phyloP scores from a whole-genome alignment of 495 filamentous ascomycete genomes.

The Xylaria palmicola region DNA sequence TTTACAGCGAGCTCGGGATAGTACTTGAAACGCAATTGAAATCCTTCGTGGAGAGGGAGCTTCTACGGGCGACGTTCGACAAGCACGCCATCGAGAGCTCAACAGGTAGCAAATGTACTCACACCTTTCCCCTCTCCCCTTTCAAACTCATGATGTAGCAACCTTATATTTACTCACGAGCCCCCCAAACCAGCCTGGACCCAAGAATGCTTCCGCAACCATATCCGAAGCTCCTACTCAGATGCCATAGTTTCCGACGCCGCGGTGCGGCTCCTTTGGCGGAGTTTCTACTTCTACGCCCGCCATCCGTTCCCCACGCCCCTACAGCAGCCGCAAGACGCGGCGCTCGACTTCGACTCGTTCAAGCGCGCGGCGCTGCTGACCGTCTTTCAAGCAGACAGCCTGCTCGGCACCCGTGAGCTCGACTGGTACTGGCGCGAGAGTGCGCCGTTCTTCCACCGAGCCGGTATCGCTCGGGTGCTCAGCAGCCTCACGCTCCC shows the following conservation, averaged over 20 bases:
- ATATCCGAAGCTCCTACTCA: not conserved
- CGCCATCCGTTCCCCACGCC: not conserved
- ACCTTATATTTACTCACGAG: too few species aligned
- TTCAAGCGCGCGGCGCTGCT: slow-evolving; percentile 5
- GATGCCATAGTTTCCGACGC: not conserved
- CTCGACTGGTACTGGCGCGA: slow-evolving; percentile 17
- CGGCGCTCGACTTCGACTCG: not conserved
- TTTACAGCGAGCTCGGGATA: not conserved
- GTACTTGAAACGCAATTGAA: not conserved
- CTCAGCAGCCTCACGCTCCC: not conserved
- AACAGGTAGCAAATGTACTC: not conserved
- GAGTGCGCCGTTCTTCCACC: slow-evolving; percentile 3
- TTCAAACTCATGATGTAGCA: not conserved
- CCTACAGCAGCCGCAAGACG: not conserved
- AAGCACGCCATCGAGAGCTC: not conserved
- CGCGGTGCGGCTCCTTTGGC: not conserved
- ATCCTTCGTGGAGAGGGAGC: not conserved
- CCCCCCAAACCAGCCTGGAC: too few species aligned
- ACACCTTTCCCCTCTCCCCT: not conserved
- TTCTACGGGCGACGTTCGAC: not conserved
- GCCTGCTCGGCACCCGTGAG: slow-evolving; percentile 16
- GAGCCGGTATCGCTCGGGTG: not conserved
- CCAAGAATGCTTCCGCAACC: not conserved
- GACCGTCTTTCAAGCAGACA: slow-evolving; percentile 10
- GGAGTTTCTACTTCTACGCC: slow-evolving; percentile 5